A percentile compares a stretch with the other conserved stretches of the same genome.
phyloP scores from a whole-genome alignment of 2,329 filamentous ascomycete species.

The Emergomyces orientalis region DNA sequence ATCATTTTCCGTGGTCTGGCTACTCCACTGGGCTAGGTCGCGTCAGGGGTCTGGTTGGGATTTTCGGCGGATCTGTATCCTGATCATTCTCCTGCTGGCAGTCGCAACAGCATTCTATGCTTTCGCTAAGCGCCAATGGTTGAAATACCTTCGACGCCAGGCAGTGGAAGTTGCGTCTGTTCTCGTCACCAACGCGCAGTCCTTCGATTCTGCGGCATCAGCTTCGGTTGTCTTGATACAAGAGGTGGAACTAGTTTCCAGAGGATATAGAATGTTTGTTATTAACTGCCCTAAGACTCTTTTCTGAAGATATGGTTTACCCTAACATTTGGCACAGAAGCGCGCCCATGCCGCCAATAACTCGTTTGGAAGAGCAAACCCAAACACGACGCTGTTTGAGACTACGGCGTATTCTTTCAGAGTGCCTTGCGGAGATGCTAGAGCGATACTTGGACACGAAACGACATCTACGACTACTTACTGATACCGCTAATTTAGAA shows the following conservation, averaged over 20 bases:
- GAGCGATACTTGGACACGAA: slow-evolving; percentile 63
- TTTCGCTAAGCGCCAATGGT: slow-evolving; percentile 69
- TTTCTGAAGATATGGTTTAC: neutral
- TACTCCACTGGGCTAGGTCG: slow-evolving; percentile 62
- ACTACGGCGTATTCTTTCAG: slow-evolving; percentile 65
- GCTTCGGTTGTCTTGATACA: slow-evolving; percentile 76
- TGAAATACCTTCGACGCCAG: slow-evolving; percentile 67
- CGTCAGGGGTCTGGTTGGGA: slow-evolving; percentile 40
- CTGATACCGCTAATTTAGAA: slow-evolving; percentile 72
- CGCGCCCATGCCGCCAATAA: slow-evolving; percentile 83
- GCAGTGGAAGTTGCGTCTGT: slow-evolving; percentile 58
- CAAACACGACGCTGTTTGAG: slow-evolving; percentile 71
- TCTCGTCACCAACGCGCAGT: slow-evolving; percentile 66
- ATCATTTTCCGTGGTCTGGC: slow-evolving; percentile 54
- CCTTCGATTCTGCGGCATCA: slow-evolving; percentile 67
- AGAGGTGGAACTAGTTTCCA: slow-evolving; percentile 89
- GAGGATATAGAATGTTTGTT: slow-evolving; percentile 73
- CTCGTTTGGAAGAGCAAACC: slow-evolving; percentile 72
- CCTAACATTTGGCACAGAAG: slow-evolving; percentile 49
- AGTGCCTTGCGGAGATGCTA: slow-evolving; percentile 60
- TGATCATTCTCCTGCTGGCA: slow-evolving; percentile 40
- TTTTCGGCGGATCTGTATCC: slow-evolving; percentile 31
- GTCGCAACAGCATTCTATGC: slow-evolving; percentile 55
- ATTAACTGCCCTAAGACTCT: neutral
- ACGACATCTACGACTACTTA: slow-evolving; percentile 58